Base-by-base conservation (phyloP, 768 basidiomycete species). In the Mycena metata region DNA sequence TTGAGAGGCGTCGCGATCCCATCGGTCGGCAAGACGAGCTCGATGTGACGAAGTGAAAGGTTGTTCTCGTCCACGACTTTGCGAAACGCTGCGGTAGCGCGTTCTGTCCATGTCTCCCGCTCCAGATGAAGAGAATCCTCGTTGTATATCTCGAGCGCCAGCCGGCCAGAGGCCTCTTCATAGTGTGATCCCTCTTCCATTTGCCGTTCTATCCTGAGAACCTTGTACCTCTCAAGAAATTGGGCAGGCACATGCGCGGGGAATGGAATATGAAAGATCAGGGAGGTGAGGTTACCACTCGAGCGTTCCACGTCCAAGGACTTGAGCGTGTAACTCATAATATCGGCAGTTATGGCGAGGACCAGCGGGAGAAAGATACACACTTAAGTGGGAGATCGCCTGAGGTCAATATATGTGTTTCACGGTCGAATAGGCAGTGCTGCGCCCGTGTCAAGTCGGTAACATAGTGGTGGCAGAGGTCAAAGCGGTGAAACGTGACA, bases 1-100 rank as follows among this genome's bases (percentile, higher is more conserved):
- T 66, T 59, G 26, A 66, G 57, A 16, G 64, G 64, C 2, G 64
- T 59, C 13, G 57, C 57, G 10, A 66, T 66, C 10, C 64, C 64
- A 2, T 56, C 56, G 5, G 56, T 59, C 19, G 64, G 64, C 17
- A 66, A 19, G 11, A 66, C 33, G 12, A 66, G 47, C 49, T 66
- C 64, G 15, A 66, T 41, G 19, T 66, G 64, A 10, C 57, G 64
- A 9, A 66, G 36, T 5, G 56, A 51, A 9, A 9, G 9, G 9
- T 59, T 66, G 41, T 66, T 58, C 15, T 36, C 57, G 2, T 15
- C 6, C 5, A 59, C 41, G 8, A 59, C 9, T 1, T 58, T 49
- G 16, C 21, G n/a, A 19, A 66, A 66, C 5, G 50, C n/a, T 0
- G 49, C 13, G 4, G 24, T 42, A 2, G 64, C 57, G 5, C 19